Percentiles rank a stretch among this genome's conserved stretches.
phyloP scores from a whole-genome alignment of 805 yeast genomes.

The Maudiozyma pseudohumilis region DNA sequence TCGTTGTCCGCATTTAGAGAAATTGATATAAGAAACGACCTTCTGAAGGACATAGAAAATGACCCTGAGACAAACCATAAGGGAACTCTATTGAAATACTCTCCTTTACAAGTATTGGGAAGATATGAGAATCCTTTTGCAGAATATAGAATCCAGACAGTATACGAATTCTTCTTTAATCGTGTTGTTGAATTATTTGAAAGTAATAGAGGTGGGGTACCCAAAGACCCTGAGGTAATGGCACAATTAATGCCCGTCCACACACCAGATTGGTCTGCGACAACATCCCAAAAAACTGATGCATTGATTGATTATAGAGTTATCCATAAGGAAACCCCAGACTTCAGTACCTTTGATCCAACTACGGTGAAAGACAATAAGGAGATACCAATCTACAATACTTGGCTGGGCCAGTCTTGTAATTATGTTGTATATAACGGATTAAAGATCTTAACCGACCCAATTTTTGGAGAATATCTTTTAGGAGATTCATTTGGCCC shows the following conservation, averaged over 20 bases:
- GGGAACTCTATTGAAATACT: conserved; percentile 30
- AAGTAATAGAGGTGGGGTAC: conserved; percentile 50
- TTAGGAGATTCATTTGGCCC: conserved; percentile 67
- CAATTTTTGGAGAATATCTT: conserved; percentile 59
- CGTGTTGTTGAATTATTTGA: conserved; percentile 64
- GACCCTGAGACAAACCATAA: conserved; percentile 9
- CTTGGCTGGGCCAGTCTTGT: conserved; percentile 95
- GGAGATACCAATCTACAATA: conserved; percentile 30
- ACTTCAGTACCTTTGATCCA: not conserved
- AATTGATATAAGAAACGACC: conserved; percentile 37
- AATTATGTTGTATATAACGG: conserved; percentile 61
- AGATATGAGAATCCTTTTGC: conserved; percentile 83
- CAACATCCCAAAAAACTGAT: conserved; percentile 7
- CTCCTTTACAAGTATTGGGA: conserved; percentile 52
- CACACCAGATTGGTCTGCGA: conserved; percentile 55
- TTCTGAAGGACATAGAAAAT: conserved; percentile 11
- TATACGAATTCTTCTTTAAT: conserved; percentile 72
- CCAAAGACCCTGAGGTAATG: conserved; percentile 37
- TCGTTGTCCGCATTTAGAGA: conserved; percentile 45
- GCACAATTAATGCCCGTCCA: conserved; percentile 48
- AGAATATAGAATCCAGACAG: conserved; percentile 83
- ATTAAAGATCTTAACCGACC: conserved; percentile 77
- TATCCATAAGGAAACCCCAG: conserved; percentile 1
- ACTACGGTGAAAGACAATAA: not conserved
- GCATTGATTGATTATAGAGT: not conserved